phyloP scores from a whole-genome alignment of 1,284 basidiomycete species.

The Ceratobasidium sp. region DNA sequence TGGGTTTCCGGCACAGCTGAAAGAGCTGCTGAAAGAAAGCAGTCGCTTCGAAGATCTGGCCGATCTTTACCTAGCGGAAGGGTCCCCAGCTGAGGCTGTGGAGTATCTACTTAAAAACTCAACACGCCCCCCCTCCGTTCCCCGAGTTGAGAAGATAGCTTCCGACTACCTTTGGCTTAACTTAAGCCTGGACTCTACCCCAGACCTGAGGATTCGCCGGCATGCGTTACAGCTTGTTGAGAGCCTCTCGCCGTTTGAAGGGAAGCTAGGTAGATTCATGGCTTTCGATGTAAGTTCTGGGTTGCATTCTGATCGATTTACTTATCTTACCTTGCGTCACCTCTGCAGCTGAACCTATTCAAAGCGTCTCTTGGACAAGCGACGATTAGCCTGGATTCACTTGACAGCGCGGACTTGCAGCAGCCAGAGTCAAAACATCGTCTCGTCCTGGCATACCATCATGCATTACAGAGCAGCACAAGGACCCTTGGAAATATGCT shows the following conservation, averaged over 20 bases:
- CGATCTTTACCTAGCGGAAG: slow-evolving; percentile 22
- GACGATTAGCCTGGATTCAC: not conserved
- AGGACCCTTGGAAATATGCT: not conserved
- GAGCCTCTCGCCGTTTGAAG: not conserved
- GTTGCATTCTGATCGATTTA: not conserved
- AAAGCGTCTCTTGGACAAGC: slow-evolving; percentile 1
- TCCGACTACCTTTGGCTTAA: slow-evolving; percentile 19
- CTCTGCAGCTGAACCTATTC: not conserved
- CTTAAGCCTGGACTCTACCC: slow-evolving; percentile 13
- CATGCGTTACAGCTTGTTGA: slow-evolving; percentile 5
- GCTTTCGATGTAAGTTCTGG: slow-evolving; percentile 7
- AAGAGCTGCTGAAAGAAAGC: slow-evolving; percentile 25
- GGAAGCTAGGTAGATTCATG: not conserved
- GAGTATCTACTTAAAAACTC: slow-evolving; percentile 9
- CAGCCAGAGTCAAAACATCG: slow-evolving; percentile 1
- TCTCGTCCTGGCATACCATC: slow-evolving; percentile 10
- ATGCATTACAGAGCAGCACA: not conserved
- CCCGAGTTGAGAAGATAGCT: slow-evolving; percentile 10
- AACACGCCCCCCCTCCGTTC: not conserved
- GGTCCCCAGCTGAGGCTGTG: slow-evolving; percentile 14
- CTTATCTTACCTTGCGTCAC: not conserved
- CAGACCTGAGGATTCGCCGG: not conserved
- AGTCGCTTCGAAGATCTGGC: slow-evolving; percentile 27
- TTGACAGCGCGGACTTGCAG: not conserved
- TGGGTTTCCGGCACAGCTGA: slow-evolving; percentile 11